phyloP scores from a whole-genome alignment of 768 basidiomycete genomes.

The Lanmaoa pseudosensibilis region DNA sequence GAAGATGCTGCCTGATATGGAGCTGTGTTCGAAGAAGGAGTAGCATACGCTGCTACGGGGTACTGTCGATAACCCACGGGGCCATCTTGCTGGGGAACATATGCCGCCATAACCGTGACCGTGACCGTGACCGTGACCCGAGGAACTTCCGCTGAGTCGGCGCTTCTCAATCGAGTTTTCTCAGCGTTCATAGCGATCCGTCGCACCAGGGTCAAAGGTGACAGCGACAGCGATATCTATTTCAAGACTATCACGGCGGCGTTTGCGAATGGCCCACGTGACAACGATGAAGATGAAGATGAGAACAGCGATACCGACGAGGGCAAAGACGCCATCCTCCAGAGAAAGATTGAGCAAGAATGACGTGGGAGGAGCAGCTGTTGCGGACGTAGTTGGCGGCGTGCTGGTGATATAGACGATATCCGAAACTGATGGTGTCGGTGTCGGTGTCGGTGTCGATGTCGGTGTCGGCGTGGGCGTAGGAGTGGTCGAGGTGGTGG shows the following conservation, averaged over 20 bases:
- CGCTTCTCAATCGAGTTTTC: slow-evolving; percentile 21
- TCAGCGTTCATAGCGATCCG: slow-evolving; percentile 28
- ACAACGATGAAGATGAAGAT: slow-evolving; percentile 43
- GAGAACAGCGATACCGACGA: slow-evolving; percentile 50
- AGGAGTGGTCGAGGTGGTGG: slow-evolving; percentile 6
- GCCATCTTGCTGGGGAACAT: slow-evolving; percentile 18
- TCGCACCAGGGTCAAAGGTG: slow-evolving; percentile 48
- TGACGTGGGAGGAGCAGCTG: slow-evolving; percentile 26
- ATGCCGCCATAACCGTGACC: slow-evolving; percentile 20
- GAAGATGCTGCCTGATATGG: slow-evolving; percentile 17
- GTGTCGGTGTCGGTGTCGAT: slow-evolving; percentile 1
- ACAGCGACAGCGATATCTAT: slow-evolving; percentile 43
- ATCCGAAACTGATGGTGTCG: slow-evolving; percentile 22
- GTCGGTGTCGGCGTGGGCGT: too few relatives aligned
- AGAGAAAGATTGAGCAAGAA: slow-evolving; percentile 70
- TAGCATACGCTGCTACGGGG: background rate
- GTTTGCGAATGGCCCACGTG: slow-evolving; percentile 52
- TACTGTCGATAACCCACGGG: slow-evolving; percentile 25
- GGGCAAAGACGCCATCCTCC: slow-evolving; percentile 54
- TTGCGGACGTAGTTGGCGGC: slow-evolving; percentile 26
- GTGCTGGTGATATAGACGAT: slow-evolving; percentile 35
- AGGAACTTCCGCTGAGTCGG: slow-evolving; percentile 26
- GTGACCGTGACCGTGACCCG: slow-evolving; percentile 25
- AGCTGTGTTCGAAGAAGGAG: slow-evolving; percentile 2
- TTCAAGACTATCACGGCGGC: slow-evolving; percentile 40